Evolutionary conservation across 805 yeast species (phyloP).

Genomic region (Nakazawaea sp.): DNA sequence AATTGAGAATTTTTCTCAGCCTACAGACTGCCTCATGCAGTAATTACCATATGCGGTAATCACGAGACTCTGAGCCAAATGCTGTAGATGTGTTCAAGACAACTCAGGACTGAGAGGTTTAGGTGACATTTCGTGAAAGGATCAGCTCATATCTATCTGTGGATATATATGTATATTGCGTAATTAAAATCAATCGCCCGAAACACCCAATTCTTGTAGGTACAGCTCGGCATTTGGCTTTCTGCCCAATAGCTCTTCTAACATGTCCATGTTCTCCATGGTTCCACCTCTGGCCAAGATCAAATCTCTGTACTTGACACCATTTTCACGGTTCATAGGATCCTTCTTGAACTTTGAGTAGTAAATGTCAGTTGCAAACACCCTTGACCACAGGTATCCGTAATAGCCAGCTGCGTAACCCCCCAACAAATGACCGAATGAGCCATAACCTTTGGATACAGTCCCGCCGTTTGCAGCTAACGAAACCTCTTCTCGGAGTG

Average conservation of each 20-base stretch:
- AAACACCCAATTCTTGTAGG: conserved; percentile 54
- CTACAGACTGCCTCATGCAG: no score
- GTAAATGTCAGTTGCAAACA: conserved; percentile 82
- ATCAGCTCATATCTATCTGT: no score
- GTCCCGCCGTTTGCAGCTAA: conserved; percentile 49
- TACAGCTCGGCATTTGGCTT: conserved; percentile 71
- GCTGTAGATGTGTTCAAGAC: no score
- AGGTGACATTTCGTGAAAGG: no score
- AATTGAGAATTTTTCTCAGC: no score
- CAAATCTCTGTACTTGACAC: conserved; percentile 62
- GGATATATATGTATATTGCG: no score
- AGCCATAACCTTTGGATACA: conserved; percentile 59
- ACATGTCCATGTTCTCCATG: conserved; percentile 56
- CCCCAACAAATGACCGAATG: conserved; percentile 78
- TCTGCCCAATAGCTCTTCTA: conserved; percentile 66
- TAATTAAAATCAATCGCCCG: no score
- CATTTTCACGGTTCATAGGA: conserved; percentile 58
- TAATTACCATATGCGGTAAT: no score
- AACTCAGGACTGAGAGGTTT: no score
- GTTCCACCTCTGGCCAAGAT: conserved; percentile 71
- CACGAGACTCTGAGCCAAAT: no score
- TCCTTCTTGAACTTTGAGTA: conserved; percentile 59
- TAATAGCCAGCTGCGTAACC: conserved; percentile 86
- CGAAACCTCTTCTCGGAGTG: conserved; percentile 54
- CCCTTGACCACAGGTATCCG: conserved; percentile 82